phyloP scores from a whole-genome alignment of 495 filamentous ascomycete species.

The Sordaria brevicollis region DNA sequence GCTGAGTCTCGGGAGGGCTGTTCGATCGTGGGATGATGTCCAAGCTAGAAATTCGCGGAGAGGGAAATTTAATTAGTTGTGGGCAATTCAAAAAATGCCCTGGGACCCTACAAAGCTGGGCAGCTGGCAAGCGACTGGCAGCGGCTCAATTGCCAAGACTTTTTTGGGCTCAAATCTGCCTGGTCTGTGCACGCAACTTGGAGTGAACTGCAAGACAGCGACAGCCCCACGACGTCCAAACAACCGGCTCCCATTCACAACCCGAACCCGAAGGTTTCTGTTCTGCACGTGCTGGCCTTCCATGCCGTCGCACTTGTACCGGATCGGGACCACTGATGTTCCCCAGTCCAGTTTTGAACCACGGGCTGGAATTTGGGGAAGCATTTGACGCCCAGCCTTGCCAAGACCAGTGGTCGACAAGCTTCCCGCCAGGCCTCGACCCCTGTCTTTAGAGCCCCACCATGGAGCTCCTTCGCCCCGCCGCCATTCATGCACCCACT shows the following conservation, averaged over 20 bases:
- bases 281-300: neutral
- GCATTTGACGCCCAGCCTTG: neutral
- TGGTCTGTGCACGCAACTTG: neutral
- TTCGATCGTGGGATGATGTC: conserved; percentile 22
- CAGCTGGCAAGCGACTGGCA: conserved; percentile 12
- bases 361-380: neutral
- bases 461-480: neutral
- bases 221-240: neutral
- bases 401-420: neutral
- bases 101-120: conserved; percentile 17
- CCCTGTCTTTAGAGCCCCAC: neutral
- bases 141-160: neutral
- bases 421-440: neutral
- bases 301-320: neutral
- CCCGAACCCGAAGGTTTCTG: neutral
- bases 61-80: conserved; percentile 27
- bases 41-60: conserved; percentile 14
- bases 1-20: conserved; percentile 18
- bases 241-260: neutral
- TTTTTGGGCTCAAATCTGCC: neutral
- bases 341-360: neutral
- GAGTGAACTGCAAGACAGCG: neutral
- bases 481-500: neutral
- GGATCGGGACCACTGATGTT: neutral
- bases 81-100: conserved; percentile 17